These are phyloP conservation scores for Neonothopanus nambi DNA, from an alignment of 1,284 basidiomycete species.

Conservation along the genomic window DNA sequence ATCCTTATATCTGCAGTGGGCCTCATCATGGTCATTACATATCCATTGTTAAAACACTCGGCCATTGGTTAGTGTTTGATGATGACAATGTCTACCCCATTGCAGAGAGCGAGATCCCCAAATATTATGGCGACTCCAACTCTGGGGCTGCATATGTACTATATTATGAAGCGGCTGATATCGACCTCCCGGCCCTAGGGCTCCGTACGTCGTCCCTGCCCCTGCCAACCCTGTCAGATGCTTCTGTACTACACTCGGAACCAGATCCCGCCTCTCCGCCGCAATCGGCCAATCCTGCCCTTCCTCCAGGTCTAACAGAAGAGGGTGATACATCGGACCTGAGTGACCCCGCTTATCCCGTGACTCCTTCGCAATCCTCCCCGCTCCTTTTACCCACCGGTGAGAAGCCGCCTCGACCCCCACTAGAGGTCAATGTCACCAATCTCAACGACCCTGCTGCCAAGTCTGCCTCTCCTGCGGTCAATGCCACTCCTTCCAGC, in stretches of 20 bases:
- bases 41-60: conserved; percentile 86
- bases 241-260: conserved; percentile 22
- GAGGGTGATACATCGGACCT: conserved; percentile 35
- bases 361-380: conserved; percentile 24
- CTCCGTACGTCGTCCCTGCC: conserved; percentile 37
- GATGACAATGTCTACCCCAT: conserved; percentile 91
- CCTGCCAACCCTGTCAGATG: conserved; percentile 15
- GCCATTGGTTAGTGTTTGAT: conserved; percentile 90
- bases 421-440: conserved; percentile 6
- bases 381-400: conserved; percentile 22
- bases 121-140: conserved; percentile 92
- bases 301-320: conserved; percentile 56
- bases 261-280: conserved; percentile 21
- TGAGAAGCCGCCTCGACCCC: conserved; percentile 15
- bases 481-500: not conserved
- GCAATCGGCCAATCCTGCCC: conserved; percentile 27
- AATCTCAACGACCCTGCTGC: not conserved
- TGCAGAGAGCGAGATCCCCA: conserved; percentile 86
- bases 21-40: conserved; percentile 98
- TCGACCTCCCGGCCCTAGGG: conserved; percentile 73
- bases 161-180: conserved; percentile 94
- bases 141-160: conserved; percentile 94
- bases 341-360: conserved; percentile 30
- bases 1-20: conserved; percentile 54
- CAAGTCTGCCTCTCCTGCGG: not conserved